These are phyloP conservation scores for Apostasia shenzhenica DNA, from an alignment of 106 monocot genomes.

Conservation along the genomic window DNA sequence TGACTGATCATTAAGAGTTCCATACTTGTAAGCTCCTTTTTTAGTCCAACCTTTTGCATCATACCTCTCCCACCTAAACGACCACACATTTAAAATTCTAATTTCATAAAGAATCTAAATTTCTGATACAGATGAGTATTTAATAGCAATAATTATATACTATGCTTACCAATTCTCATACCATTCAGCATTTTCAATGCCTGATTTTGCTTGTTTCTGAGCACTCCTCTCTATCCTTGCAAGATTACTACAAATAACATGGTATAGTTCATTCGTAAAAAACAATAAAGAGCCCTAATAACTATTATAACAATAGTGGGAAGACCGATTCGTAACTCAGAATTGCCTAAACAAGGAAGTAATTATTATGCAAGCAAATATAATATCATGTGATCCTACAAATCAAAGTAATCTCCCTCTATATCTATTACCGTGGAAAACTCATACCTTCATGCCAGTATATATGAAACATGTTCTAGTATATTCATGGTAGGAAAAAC, in stretches of 20 bases:
- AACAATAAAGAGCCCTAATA: neutral
- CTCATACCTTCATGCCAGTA: too few relatives aligned
- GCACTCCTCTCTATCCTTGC: conserved; percentile 99
- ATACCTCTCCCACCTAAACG: conserved; percentile 92
- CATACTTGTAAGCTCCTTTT: conserved; percentile 95
- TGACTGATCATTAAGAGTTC: conserved; percentile 86
- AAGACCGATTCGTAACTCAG: too few relatives aligned
- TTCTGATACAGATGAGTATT: neutral
- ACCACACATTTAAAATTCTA: conserved; percentile 2
- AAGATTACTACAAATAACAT: conserved; percentile 63
- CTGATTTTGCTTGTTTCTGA: conserved; percentile 95
- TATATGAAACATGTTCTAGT: too few relatives aligned
- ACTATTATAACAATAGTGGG: too few relatives aligned
- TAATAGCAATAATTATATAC: neutral
- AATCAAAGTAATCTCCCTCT: too few relatives aligned
- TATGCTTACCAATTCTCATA: conserved; percentile 88
- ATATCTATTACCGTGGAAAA: too few relatives aligned
- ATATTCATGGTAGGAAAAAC: too few relatives aligned
- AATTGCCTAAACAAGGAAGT: too few relatives aligned
- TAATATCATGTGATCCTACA: too few relatives aligned
- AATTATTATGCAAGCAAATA: too few relatives aligned
- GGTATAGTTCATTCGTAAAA: neutral
- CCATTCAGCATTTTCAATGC: conserved; percentile 84
- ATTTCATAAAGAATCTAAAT: neutral
- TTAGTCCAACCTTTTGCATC: conserved; percentile 97